These are phyloP conservation scores for Suillus weaverae DNA, from an alignment of 768 basidiomycete genomes.

Conservation along the genomic window DNA sequence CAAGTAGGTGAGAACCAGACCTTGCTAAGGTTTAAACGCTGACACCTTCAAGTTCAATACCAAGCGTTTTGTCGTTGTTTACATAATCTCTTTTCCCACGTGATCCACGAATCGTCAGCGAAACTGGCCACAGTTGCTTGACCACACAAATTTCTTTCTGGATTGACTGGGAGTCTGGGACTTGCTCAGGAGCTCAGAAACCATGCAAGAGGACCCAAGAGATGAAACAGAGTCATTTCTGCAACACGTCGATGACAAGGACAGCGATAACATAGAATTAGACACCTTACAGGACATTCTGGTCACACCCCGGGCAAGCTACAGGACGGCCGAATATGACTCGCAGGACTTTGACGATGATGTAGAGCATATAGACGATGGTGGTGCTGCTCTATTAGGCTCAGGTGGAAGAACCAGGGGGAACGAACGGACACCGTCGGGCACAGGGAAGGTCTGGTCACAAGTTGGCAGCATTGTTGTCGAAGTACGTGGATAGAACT, in stretches of 20 bases:
- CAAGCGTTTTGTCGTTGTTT: slow-evolving; percentile 28
- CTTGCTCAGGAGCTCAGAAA: not conserved
- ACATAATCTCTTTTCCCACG: slow-evolving; percentile 29
- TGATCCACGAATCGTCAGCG: slow-evolving; percentile 3
- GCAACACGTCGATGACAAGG: not conserved
- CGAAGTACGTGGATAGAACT: slow-evolving; percentile 51
- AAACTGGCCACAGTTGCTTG: not conserved
- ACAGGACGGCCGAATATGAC: slow-evolving; percentile 24
- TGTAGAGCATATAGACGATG: slow-evolving; percentile 40
- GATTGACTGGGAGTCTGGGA: not conserved
- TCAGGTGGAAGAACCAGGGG: slow-evolving; percentile 30
- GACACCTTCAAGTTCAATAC: slow-evolving; percentile 27
- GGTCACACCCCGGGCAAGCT: slow-evolving; percentile 22
- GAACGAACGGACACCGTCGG: slow-evolving; percentile 22
- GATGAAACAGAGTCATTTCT: not conserved
- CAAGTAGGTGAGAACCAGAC: slow-evolving; percentile 26
- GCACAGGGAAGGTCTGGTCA: slow-evolving; percentile 41
- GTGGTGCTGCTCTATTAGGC: slow-evolving; percentile 46
- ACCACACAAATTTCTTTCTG: not conserved
- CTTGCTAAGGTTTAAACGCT: slow-evolving; percentile 25
- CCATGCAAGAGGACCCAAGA: not conserved
- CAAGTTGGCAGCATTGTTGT: slow-evolving; percentile 64
- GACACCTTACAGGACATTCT: slow-evolving; percentile 28
- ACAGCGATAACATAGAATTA: slow-evolving; percentile 33
- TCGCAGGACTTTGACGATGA: slow-evolving; percentile 34